Evolutionary conservation across 2,329 filamentous ascomycete species (phyloP).

Genomic region (Tolypocladium sp.): DNA sequence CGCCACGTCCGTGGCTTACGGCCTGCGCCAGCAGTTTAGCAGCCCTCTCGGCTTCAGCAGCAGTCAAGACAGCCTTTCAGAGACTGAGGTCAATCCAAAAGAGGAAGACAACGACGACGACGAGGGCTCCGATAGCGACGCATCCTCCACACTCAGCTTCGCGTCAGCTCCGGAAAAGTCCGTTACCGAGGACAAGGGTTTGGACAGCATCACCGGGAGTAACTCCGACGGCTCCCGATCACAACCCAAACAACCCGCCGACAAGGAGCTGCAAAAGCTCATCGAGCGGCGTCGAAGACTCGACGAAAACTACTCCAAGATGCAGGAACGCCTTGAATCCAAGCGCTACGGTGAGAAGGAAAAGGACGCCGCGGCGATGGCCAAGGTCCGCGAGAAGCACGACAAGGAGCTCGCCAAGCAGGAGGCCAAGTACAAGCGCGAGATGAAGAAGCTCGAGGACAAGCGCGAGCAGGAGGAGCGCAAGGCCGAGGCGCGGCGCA

Average conservation of each 20-base stretch:
- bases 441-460: constrained; percentile 55
- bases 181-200: constrained; percentile 16
- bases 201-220: constrained; percentile 15
- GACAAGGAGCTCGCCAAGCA: constrained; percentile 55
- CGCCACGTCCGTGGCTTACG: constrained; percentile 35
- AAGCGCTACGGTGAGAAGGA: constrained; percentile 38
- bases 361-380: constrained; percentile 39
- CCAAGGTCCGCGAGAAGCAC: constrained; percentile 55
- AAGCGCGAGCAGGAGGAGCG: constrained; percentile 53
- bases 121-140: constrained; percentile 25
- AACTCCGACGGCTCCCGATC: constrained; percentile 30
- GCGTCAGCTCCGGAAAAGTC: constrained; percentile 35
- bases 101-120: constrained; percentile 18
- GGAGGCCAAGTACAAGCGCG: constrained; percentile 55
- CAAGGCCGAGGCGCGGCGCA: constrained; percentile 43
- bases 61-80: constrained; percentile 16
- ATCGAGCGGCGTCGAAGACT: constrained; percentile 51
- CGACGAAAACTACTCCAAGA: constrained; percentile 51
- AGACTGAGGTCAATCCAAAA: constrained; percentile 11
- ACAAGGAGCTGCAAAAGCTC: constrained; percentile 58
- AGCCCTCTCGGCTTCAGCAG: constrained; percentile 14
- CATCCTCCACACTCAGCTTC: constrained; percentile 38
- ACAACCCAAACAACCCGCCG: constrained; percentile 21
- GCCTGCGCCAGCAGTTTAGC: constrained; percentile 20
- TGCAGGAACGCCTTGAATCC: constrained; percentile 36